Base-by-base conservation (phyloP, 495 filamentous ascomycete species). In the Aspergillus carlsbadensis region DNA sequence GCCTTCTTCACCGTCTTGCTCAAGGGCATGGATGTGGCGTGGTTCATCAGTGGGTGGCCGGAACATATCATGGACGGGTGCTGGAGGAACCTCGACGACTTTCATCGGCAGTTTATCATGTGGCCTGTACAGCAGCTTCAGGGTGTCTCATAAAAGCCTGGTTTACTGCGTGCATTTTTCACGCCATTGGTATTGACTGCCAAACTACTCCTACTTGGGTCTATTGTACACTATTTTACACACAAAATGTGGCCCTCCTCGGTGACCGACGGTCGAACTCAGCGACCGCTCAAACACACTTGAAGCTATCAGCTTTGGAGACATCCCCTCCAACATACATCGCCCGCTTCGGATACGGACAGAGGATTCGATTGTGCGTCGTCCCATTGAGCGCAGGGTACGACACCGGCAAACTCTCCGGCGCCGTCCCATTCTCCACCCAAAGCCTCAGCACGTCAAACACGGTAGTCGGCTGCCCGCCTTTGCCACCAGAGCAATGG, bases 401-500 rank as follows among this genome's bases (percentile, higher is more conserved):
- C 22, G 13, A 7, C 10, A 44, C 41, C 8, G 61, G 52, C 43
- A 53, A 35, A 52, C 65, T 53, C 56, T 68, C 41, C n/a, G 67
- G 58, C 52, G 50, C 57, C 2, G 43, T 50, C 11, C 51, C 57
- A 11, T 55, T 60, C 20, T 60, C 57, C 7, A 60, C 57, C 57
- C 57, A 60, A 11, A 14, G 5, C n/a, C 29, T 7, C 5, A 60
- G 52, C 3, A 52, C 44, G 13, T 52, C 15, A 21, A 52, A 20
- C 14, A 33, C 42, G 5, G 33, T 47, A 3, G 40, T 54, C 0
- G 58, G 58, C 21, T 61, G 54, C 5, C 52, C 53, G 4, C 58
- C 58, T 5, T 24, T 35, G 5, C 60, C 60, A 8, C 52, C 47
- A 3, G 33, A 17, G 26, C 60, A 59, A 24, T 63, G 60, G 31